Evolutionary conservation across 441 rosid genomes (phyloP).

Genomic region (Macaranga tanarius): DNA sequence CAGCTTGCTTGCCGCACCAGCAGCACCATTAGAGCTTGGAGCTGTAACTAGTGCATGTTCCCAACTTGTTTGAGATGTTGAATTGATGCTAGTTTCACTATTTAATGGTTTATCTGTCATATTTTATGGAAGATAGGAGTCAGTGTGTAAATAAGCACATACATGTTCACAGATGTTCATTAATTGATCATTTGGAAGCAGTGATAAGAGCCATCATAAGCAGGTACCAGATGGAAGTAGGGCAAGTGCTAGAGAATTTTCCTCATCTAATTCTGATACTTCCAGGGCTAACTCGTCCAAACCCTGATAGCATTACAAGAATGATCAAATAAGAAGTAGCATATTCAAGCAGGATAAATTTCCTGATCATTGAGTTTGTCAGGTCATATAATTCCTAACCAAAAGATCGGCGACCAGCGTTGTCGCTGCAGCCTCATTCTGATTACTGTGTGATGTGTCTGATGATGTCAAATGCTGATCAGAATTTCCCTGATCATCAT

Average conservation of each 20-base stretch:
- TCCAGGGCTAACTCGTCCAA: constrained; percentile 29
- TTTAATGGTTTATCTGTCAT: neutral
- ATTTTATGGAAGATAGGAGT: neutral
- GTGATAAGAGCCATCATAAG: neutral
- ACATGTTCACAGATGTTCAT: neutral
- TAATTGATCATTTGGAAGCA: neutral
- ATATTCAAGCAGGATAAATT: neutral
- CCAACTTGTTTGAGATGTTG: constrained; percentile 26
- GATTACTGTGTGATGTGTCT: constrained; percentile 10
- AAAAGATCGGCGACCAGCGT: constrained; percentile 28
- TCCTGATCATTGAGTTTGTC: neutral
- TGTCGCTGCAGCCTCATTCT: constrained; percentile 12
- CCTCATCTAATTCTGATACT: constrained; percentile 20
- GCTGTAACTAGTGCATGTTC: constrained; percentile 34
- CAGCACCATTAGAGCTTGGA: constrained; percentile 24
- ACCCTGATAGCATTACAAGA: constrained; percentile 18
- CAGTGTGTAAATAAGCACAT: neutral
- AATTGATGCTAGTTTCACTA: neutral
- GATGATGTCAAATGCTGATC: neutral
- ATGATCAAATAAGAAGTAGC: constrained; percentile 10
- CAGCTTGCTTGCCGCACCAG: constrained; percentile 21
- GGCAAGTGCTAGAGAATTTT: constrained; percentile 23
- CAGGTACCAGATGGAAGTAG: constrained; percentile 21
- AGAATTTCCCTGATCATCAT: constrained; percentile 4
- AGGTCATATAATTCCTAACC: constrained; percentile 22